phyloP scores from a whole-genome alignment of 2,329 filamentous ascomycete species.

The Colletotrichum sp. region DNA sequence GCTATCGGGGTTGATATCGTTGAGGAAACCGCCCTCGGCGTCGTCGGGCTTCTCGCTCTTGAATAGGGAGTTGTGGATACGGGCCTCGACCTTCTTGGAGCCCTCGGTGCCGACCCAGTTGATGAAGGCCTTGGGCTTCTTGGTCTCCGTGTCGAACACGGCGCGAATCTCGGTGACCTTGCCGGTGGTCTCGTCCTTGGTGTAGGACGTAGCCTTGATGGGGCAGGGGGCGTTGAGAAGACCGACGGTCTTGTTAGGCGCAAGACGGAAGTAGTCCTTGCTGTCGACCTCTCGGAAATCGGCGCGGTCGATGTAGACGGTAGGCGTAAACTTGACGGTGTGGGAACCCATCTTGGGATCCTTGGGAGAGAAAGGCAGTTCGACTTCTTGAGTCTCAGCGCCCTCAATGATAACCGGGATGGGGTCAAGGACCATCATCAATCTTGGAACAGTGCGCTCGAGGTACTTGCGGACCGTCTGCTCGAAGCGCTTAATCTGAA shows the following conservation, averaged over 20 bases:
- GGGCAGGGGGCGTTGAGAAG: constrained; percentile 75
- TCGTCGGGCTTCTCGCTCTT: constrained; percentile 83
- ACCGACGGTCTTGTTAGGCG: constrained; percentile 78
- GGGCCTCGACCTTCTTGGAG: constrained; percentile 73
- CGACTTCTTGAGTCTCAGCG: constrained; percentile 65
- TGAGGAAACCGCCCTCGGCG: constrained; percentile 79
- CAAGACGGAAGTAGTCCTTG: constrained; percentile 80
- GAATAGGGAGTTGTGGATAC: constrained; percentile 84
- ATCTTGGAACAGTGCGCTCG: constrained; percentile 83
- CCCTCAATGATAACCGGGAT: constrained; percentile 84
- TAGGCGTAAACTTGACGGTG: constrained; percentile 71
- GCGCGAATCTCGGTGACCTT: constrained; percentile 70
- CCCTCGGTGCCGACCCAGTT: constrained; percentile 82
- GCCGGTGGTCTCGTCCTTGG: constrained; percentile 68
- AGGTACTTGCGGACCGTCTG: constrained; percentile 85
- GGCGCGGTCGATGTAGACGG: constrained; percentile 82
- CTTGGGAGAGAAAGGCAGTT: constrained; percentile 84
- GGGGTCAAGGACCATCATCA: constrained; percentile 90
- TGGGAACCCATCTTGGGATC: constrained; percentile 71
- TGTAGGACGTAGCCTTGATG: constrained; percentile 73
- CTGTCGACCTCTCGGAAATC: constrained; percentile 81
- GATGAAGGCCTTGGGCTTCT: constrained; percentile 82
- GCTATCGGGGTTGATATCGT: constrained; percentile 83
- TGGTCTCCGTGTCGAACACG: constrained; percentile 71
- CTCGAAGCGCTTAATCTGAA: constrained; percentile 84